Evolutionary conservation across 495 filamentous ascomycete species (phyloP).

Genomic region (Penicillium dipodomyicola): DNA sequence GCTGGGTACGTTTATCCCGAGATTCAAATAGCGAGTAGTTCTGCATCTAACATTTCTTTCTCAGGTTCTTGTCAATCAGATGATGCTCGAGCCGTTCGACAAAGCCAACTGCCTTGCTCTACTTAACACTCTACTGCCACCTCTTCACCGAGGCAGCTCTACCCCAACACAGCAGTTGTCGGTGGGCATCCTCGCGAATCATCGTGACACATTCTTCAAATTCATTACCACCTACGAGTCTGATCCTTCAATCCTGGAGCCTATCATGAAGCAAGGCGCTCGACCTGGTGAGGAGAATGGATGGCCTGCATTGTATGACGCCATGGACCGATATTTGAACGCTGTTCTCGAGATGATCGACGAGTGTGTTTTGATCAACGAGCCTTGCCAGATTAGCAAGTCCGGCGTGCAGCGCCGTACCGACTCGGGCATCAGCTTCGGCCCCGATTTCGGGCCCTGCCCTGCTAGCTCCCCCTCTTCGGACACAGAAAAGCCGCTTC

Average conservation of each 20-base stretch:
- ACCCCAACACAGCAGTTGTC: slow-evolving; percentile 57
- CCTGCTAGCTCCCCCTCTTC: neutral
- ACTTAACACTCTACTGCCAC: slow-evolving; percentile 76
- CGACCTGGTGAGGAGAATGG: slow-evolving; percentile 50
- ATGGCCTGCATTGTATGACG: slow-evolving; percentile 55
- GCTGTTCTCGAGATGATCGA: slow-evolving; percentile 59
- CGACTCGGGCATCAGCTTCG: slow-evolving; percentile 65
- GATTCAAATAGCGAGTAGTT: neutral
- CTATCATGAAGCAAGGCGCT: slow-evolving; percentile 54
- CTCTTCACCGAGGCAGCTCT: slow-evolving; percentile 43
- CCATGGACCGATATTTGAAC: slow-evolving; percentile 60
- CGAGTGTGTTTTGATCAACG: slow-evolving; percentile 53
- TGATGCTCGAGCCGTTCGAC: slow-evolving; percentile 62
- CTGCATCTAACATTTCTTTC: slow-evolving; percentile 18
- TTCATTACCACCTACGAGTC: slow-evolving; percentile 62
- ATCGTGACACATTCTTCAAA: slow-evolving; percentile 65
- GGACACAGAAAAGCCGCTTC: slow-evolving; percentile 46
- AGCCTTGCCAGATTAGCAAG: slow-evolving; percentile 45
- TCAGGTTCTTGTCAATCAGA: slow-evolving; percentile 68
- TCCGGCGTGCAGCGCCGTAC: slow-evolving; percentile 28
- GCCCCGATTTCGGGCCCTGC: slow-evolving; percentile 42
- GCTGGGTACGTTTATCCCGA: slow-evolving; percentile 55
- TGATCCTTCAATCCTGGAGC: slow-evolving; percentile 57
- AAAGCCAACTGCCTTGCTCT: slow-evolving; percentile 71
- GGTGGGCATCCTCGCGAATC: slow-evolving; percentile 49